These are phyloP conservation scores for Dipodascopsis uninucleata DNA, from an alignment of 805 yeast species.

Conservation along the genomic window DNA sequence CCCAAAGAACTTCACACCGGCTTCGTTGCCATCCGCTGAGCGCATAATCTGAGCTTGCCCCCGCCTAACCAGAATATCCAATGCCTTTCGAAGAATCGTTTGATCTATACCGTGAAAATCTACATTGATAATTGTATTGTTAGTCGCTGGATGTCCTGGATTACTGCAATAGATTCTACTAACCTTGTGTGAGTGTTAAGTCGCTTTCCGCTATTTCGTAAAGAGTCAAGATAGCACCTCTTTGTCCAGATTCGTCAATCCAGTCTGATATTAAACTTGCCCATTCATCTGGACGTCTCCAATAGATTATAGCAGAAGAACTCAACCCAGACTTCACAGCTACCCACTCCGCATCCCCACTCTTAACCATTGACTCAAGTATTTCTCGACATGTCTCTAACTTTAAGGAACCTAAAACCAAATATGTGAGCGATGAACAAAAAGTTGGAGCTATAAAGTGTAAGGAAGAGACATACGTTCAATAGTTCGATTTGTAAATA, in stretches of 20 bases:
- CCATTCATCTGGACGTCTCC: slow-evolving; percentile 72
- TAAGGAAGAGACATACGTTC: slow-evolving; percentile 29
- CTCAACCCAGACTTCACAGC: slow-evolving; percentile 30
- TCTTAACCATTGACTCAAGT: slow-evolving; percentile 52
- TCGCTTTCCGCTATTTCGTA: slow-evolving; percentile 76
- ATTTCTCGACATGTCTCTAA: slow-evolving; percentile 55
- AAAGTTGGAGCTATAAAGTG: slow-evolving; percentile 43
- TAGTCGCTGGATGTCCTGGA: background rate
- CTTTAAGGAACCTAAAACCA: slow-evolving; percentile 52
- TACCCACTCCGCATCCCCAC: slow-evolving; percentile 56
- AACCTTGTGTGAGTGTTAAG: slow-evolving; percentile 44
- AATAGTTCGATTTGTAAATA: slow-evolving; percentile 36
- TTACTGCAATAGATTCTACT: background rate
- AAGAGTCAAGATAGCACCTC: slow-evolving; percentile 70
- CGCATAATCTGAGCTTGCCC: slow-evolving; percentile 72
- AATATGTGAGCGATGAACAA: background rate
- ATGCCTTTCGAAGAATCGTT: slow-evolving; percentile 49
- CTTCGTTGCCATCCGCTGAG: slow-evolving; percentile 60
- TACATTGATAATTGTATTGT: background rate
- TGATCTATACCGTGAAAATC: slow-evolving; percentile 64
- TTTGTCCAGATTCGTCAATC: slow-evolving; percentile 71
- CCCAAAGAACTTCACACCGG: slow-evolving; percentile 62
- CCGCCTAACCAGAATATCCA: slow-evolving; percentile 57
- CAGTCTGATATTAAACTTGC: slow-evolving; percentile 57
- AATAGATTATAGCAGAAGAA: slow-evolving; percentile 47